Base-by-base conservation (phyloP, 768 basidiomycete species). In the Gloeostereum incarnatum region DNA sequence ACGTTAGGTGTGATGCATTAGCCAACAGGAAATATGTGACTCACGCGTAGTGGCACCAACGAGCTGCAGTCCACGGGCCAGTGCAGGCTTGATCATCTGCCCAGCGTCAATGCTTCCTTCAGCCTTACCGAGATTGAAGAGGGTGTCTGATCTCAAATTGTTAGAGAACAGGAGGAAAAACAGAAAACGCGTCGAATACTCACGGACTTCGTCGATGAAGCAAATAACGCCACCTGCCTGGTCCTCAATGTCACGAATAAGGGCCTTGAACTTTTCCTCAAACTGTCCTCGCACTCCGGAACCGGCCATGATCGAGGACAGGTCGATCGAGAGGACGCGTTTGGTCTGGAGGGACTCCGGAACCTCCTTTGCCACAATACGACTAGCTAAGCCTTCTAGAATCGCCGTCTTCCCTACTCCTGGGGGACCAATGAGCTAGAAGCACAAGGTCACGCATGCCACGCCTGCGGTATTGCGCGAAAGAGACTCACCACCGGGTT, bases 341-440 rank as follows among this genome's bases (percentile, higher is more conserved):
- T 92, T 94, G 50, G 82, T 62, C 43, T 90, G 83, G 7, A 94
- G 63, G 6, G 89, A 89, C 87, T 93, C 91, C 13, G 91, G 91
- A 6, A 94, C 91, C 55, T 93, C 89, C 54, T 81, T 86, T 3
- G 83, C 74, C 1, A 93, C 78, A 37, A 94, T 91, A 17, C 91
- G 68, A 47, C 75, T 83, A 0, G 91, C 91, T 11, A 96, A 69
- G 2, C 91, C 91, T 60, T 93, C 91, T 9, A 93, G 55, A 36
- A 94, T 91, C 0, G 91, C 89, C 0, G 91, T 94, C 61, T 96
- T 96, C 0, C 91, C 91, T 9, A 92, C 88, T 41, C 91, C 91
- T 2, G 90, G 87, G 18, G 86, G 80, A 5, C 87, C 84, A 39
- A 88, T 84, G 32, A 87, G 69, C 81, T 84, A 42, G 6, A 29